Conservation (phyloP, 2,329 filamentous ascomycete species). For the Bretziella fagacearum region DNA sequence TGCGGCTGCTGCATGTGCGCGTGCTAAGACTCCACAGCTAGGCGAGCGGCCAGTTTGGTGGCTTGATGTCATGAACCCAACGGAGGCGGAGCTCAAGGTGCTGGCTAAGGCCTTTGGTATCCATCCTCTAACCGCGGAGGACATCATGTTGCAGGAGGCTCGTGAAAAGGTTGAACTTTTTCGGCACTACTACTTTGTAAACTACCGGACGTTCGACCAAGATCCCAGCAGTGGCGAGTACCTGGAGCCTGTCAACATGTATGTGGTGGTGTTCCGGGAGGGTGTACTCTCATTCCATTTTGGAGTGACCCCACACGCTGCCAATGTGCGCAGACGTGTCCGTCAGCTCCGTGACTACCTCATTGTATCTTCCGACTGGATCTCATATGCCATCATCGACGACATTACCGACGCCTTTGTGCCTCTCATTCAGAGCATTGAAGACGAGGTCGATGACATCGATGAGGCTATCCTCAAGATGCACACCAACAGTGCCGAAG, state of each 20-base stretch:
- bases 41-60: conserved; percentile 90
- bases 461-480: conserved; percentile 78
- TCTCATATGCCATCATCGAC: conserved; percentile 93
- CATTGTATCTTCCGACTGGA: conserved; percentile 89
- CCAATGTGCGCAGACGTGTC: conserved; percentile 85
- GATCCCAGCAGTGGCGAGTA: conserved; percentile 79
- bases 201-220: conserved; percentile 95
- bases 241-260: conserved; percentile 91
- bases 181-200: conserved; percentile 95
- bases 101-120: conserved; percentile 87
- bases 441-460: conserved; percentile 93
- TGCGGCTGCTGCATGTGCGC: conserved; percentile 15
- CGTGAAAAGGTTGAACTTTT: conserved; percentile 97
- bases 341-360: conserved; percentile 89
- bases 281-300: conserved; percentile 95
- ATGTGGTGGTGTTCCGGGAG: conserved; percentile 90
- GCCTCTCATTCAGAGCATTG: conserved; percentile 79
- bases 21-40: conserved; percentile 35
- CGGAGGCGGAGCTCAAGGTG: conserved; percentile 88
- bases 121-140: conserved; percentile 85
- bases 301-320: conserved; percentile 85
- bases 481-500: conserved; percentile 36
- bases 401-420: conserved; percentile 96
- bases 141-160: conserved; percentile 93
- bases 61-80: conserved; percentile 83